Percentiles rank a stretch among this genome's conserved stretches.
phyloP scores from a whole-genome alignment of 2,329 filamentous ascomycete species.

The Diaporthe eres region DNA sequence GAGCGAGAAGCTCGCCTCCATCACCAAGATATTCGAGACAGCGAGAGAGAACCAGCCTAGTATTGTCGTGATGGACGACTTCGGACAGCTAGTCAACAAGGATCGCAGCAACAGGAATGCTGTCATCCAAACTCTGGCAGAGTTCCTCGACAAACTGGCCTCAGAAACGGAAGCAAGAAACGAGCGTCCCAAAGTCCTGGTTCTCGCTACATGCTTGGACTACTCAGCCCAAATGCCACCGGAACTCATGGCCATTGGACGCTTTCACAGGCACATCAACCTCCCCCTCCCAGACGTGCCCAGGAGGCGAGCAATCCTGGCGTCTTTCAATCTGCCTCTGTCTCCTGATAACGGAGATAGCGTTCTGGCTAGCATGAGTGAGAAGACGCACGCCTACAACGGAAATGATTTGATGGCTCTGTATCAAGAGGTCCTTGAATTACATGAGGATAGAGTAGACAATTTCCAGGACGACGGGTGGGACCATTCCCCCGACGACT shows the following conservation, averaged over 20 bases:
- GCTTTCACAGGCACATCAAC: conserved; percentile 77
- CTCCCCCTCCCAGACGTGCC: conserved; percentile 82
- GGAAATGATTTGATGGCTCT: conserved; percentile 81
- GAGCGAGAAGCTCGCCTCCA: conserved; percentile 68
- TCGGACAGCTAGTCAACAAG: conserved; percentile 78
- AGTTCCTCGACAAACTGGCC: conserved; percentile 67
- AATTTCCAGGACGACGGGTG: conserved; percentile 19
- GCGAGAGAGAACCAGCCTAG: conserved; percentile 80
- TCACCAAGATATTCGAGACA: conserved; percentile 78
- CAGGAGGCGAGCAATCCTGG: conserved; percentile 81
- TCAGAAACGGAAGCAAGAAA: conserved; percentile 53
- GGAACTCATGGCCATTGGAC: conserved; percentile 74
- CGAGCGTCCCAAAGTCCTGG: conserved; percentile 71
- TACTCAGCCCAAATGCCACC: conserved; percentile 80
- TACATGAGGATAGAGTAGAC: conserved; percentile 34
- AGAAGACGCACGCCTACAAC: conserved; percentile 89
- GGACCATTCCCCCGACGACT: conserved; percentile 11
- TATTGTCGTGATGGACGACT: conserved; percentile 83
- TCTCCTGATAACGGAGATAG: conserved; percentile 63
- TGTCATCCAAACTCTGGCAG: conserved; percentile 65
- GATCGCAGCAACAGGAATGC: conserved; percentile 65
- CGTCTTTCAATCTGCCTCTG: conserved; percentile 66
- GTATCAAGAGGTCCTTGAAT: conserved; percentile 62
- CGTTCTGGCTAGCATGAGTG: conserved; percentile 73
- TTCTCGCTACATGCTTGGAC: conserved; percentile 81